Percentiles rank a stretch among this genome's conserved stretches.
These are phyloP conservation scores for Jaltomata sinuosa DNA, from an alignment of 257 asterid genomes.

Conservation along the genomic window DNA sequence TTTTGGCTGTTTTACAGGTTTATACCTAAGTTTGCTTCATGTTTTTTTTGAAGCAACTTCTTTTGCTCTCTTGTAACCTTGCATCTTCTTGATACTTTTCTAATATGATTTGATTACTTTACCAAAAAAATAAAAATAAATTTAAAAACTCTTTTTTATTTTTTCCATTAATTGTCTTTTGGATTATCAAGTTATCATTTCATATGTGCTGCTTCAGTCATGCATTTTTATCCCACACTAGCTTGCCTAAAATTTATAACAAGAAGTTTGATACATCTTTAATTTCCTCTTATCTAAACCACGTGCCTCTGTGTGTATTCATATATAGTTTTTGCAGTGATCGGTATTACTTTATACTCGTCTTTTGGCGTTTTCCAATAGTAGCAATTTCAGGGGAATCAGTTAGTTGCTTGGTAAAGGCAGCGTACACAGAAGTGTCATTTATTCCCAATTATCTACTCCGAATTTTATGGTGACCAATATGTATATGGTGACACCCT, in stretches of 20 bases:
- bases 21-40: too few relatives aligned
- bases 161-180: not conserved
- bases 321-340: not conserved
- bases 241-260: not conserved
- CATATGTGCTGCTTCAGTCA: not conserved
- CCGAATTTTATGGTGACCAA: not conserved
- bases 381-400: not conserved
- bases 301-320: not conserved
- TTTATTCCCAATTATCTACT: not conserved
- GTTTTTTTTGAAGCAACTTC: too few relatives aligned
- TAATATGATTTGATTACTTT: too few relatives aligned
- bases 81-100: too few relatives aligned
- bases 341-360: not conserved
- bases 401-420: not conserved
- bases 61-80: too few relatives aligned
- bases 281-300: not conserved
- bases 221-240: not conserved
- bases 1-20: too few relatives aligned
- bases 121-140: too few relatives aligned
- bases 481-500: not conserved
- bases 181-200: not conserved
- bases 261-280: not conserved
- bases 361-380: not conserved
- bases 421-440: not conserved
- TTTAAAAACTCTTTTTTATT: not conserved